Conservation (phyloP, 1,284 basidiomycete genomes). For the Ustilago sp. region DNA sequence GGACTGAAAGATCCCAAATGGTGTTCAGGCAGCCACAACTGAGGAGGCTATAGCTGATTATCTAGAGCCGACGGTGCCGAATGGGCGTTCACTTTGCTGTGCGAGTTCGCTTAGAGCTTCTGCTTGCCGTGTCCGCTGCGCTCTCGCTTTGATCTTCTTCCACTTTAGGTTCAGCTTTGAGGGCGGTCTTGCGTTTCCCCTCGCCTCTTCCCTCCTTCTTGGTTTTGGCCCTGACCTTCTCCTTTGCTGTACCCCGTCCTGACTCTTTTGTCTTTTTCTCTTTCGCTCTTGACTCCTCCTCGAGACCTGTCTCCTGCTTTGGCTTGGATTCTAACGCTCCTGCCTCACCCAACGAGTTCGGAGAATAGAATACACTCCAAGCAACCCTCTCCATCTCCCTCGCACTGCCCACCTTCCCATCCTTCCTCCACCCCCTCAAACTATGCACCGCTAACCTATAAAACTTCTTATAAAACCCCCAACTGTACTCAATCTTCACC, state of each 20-base stretch:
- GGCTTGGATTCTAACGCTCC: background rate
- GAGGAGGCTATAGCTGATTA: background rate
- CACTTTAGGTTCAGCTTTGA: background rate
- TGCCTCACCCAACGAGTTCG: background rate
- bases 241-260: background rate
- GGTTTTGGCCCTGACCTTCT: background rate
- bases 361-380: conserved; percentile 21
- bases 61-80: background rate
- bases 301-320: background rate
- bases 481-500: conserved; percentile 21
- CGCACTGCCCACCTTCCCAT: conserved; percentile 5
- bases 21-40: conserved; percentile 1
- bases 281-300: background rate
- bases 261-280: background rate
- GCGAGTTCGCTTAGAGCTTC: conserved; percentile 10
- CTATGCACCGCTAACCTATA: conserved; percentile 1
- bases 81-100: conserved; percentile 4
- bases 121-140: background rate
- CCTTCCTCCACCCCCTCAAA: background rate
- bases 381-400: conserved; percentile 21
- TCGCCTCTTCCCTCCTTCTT: background rate
- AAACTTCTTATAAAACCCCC: conserved; percentile 24
- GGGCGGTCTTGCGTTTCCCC: background rate
- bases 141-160: background rate
- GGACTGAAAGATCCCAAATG: background rate